These are phyloP conservation scores for Magnolia officinalis DNA, from an alignment of 164 flowering plant species.

Conservation along the genomic window DNA sequence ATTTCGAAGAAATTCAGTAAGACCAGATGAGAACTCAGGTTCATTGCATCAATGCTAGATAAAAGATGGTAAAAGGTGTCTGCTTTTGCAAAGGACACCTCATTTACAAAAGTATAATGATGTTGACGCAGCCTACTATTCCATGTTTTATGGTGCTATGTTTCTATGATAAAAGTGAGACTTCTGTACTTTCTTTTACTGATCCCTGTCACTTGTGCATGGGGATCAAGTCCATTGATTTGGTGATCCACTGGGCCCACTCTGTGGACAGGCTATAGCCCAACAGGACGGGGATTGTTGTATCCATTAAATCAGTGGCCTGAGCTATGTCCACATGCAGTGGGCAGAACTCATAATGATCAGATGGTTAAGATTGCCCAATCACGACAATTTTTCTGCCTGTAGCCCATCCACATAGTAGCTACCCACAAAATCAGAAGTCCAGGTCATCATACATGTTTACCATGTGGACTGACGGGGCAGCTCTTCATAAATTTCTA, in stretches of 20 bases:
- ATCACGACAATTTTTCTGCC: neutral
- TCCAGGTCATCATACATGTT: neutral
- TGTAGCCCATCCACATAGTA: neutral
- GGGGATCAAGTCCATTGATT: no score
- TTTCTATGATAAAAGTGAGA: no score
- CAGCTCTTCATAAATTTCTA: no score
- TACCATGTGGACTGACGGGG: neutral
- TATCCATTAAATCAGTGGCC: neutral
- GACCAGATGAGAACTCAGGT: neutral
- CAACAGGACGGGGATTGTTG: no score
- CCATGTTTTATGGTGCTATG: no score
- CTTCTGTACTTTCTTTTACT: no score
- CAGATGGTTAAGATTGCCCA: neutral
- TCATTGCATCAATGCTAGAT: neutral
- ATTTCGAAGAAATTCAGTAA: neutral
- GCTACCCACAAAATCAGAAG: neutral
- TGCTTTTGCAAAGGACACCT: neutral
- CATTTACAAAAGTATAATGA: neutral
- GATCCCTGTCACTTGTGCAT: no score
- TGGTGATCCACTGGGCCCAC: no score
- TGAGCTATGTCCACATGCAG: neutral
- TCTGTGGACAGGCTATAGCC: no score
- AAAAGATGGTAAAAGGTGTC: neutral
- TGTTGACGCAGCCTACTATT: no score
- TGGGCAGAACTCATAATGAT: neutral